A percentile compares a stretch with the other conserved stretches of the same genome.
phyloP scores from a whole-genome alignment of 805 yeast species.

The Lipomyces yamadae region DNA sequence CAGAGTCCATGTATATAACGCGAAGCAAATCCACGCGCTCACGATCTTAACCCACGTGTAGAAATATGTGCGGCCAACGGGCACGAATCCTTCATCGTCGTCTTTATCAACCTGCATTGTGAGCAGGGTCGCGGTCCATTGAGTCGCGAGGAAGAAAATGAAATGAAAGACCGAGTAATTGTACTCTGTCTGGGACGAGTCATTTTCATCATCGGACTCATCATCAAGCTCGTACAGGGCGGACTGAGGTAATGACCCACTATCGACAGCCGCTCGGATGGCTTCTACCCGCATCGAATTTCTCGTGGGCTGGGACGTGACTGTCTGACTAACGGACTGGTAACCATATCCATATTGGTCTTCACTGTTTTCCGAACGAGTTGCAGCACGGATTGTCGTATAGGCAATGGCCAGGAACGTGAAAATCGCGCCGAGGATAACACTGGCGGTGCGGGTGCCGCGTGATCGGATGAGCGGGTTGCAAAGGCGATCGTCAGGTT shows the following conservation, averaged over 20 bases:
- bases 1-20: conserved; percentile 86
- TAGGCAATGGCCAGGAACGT: conserved; percentile 95
- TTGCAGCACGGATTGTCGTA: conserved; percentile 96
- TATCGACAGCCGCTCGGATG: conserved; percentile 90
- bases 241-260: conserved; percentile 91
- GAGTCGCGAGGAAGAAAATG: conserved; percentile 92
- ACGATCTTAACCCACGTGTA: conserved; percentile 92
- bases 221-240: conserved; percentile 72
- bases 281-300: conserved; percentile 85
- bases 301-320: conserved; percentile 55
- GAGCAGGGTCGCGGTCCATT: conserved; percentile 90
- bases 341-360: conserved; percentile 41
- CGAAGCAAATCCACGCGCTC: conserved; percentile 90
- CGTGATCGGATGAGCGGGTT: conserved; percentile 88
- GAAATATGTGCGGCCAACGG: conserved; percentile 96
- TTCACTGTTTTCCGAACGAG: conserved; percentile 48
- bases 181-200: conserved; percentile 63
- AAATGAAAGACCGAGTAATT: conserved; percentile 87
- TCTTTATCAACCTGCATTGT: conserved; percentile 83
- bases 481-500: conserved; percentile 92
- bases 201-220: conserved; percentile 55
- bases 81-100: conserved; percentile 82
- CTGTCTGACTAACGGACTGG: conserved; percentile 31
- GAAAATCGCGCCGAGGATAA: conserved; percentile 87
- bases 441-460: conserved; percentile 88